Evolutionary conservation across 441 rosid species (phyloP), one percentile per base, ranked within the genome.

Genomic region (Bocquillonia castaneifolia): DNA sequence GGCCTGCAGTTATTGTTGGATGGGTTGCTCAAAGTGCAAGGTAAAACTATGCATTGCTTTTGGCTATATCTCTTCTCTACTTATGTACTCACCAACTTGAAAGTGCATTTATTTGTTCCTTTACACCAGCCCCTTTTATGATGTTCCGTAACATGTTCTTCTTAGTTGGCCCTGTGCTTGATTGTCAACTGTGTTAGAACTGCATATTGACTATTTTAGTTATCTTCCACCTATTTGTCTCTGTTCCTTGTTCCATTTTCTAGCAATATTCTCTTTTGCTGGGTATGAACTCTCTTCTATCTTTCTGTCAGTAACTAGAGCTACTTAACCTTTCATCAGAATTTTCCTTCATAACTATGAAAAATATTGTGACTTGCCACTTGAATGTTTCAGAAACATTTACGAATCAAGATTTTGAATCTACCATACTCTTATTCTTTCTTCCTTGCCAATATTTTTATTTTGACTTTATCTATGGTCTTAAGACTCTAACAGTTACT

Each of bases 21-120:
- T 76, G 79, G 85, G 81, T 84, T n/a, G 84, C 86, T 77, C 86
- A 84, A 76, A 84, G 86, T 76, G 83, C 86, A 58, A 84, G 88
- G 88, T 84, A 62, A 72, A 63, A 74, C 67, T 64, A 18, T 53
- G 18, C 31, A 22, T 10, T 68, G 28, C 9, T 50, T 36, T 57
- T 20, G 39, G 58, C 57, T 40, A 37, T 29, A 52, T 52, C 45
- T 69, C 42, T 70, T 61, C 50, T 58, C 37, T 66, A 36, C 2
- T 50, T 45, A 59, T 63, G 54, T 54, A 56, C 14, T n/a, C 18
- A 55, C 23, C 31, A 22, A 34, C 37, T 26, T 53, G 48, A 17
- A 34, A 59, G 7, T 44, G 14, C 42, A 5, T 65, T 66, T 22
- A 1, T 15, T 5, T 20, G 29, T 59, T 53, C 40, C 28, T 23